phyloP scores from a whole-genome alignment of 164 flowering plant species.

The Piper betle region DNA sequence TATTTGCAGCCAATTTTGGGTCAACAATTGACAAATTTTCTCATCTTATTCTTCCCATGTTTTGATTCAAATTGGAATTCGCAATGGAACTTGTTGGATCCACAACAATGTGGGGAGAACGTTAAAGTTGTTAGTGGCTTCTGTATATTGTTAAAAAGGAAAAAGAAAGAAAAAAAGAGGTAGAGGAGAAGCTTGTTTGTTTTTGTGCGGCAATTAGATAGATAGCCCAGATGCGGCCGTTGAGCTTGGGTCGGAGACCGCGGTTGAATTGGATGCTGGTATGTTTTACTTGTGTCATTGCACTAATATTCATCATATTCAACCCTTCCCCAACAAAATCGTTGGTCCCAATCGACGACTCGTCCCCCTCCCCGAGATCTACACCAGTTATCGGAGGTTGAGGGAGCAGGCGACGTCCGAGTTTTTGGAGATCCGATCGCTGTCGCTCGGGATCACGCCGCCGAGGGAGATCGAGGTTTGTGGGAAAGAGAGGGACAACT shows the following conservation, averaged over 20 bases:
- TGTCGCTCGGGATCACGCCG: constrained; percentile 29
- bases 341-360: constrained; percentile 22
- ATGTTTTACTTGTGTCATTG: constrained; percentile 45
- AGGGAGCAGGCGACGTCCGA: constrained; percentile 68
- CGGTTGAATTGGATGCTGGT: constrained; percentile 56
- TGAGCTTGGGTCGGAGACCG: constrained; percentile 42
- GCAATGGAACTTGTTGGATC: no score
- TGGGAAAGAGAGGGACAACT: constrained; percentile 71
- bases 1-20: no score
- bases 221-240: constrained; percentile 34
- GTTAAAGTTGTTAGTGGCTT: no score
- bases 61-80: no score
- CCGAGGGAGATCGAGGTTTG: constrained; percentile 58
- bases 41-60: no score
- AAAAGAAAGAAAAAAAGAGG: no score
- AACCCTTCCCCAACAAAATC: constrained; percentile 42
- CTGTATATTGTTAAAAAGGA: no score
- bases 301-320: constrained; percentile 43
- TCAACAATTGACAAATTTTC: no score
- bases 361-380: constrained; percentile 27
- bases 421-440: constrained; percentile 52
- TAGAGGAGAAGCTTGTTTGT: no score
- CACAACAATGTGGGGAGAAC: no score
- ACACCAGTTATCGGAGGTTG: constrained; percentile 54
- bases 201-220: constrained; percentile 83